These are phyloP conservation scores for Pythium biforme DNA, from an alignment of 352 stramenopile species.

Conservation along the genomic window DNA sequence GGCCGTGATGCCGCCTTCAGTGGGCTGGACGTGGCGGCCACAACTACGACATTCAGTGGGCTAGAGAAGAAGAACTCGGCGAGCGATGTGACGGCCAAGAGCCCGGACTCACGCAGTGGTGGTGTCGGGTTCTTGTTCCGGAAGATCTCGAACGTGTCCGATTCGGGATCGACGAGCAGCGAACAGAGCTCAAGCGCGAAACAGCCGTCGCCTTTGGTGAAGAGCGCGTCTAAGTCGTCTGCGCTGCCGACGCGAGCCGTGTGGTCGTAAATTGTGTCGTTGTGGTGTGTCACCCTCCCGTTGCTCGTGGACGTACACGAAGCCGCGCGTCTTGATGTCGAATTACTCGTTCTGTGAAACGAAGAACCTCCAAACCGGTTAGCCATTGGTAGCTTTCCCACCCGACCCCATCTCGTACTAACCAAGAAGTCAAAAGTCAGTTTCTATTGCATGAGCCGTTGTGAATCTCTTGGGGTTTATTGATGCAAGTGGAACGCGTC, in stretches of 20 bases:
- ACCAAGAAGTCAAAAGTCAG: background rate
- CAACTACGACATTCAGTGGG: background rate
- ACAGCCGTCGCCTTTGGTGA: constrained; percentile 8
- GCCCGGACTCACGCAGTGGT: constrained; percentile 2
- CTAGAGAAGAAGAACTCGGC: background rate
- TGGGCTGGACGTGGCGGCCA: constrained; percentile 19
- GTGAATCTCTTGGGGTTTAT: background rate
- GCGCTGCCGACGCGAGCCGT: constrained; percentile 26
- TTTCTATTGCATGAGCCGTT: too few relatives aligned
- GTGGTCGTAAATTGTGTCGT: constrained; percentile 14
- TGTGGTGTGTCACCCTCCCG: background rate
- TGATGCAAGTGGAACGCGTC: constrained; percentile 20
- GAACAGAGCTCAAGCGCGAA: background rate
- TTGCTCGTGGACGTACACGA: background rate
- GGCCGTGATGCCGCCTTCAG: constrained; percentile 51
- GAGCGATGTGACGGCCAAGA: background rate
- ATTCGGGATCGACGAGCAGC: constrained; percentile 1
- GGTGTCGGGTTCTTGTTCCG: constrained; percentile 6
- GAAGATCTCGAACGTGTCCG: constrained; percentile 21
- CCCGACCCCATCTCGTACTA: background rate
- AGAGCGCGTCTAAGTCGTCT: constrained; percentile 24
- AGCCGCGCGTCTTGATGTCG: constrained; percentile 1
- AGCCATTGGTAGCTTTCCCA: background rate
- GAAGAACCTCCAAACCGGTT: background rate
- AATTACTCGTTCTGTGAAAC: background rate